Percentiles rank a stretch among this genome's conserved stretches.
Evolutionary conservation across 371 early-diverging fungal genomes (phyloP).

Genomic region (Syncephalastrum racemosum): DNA sequence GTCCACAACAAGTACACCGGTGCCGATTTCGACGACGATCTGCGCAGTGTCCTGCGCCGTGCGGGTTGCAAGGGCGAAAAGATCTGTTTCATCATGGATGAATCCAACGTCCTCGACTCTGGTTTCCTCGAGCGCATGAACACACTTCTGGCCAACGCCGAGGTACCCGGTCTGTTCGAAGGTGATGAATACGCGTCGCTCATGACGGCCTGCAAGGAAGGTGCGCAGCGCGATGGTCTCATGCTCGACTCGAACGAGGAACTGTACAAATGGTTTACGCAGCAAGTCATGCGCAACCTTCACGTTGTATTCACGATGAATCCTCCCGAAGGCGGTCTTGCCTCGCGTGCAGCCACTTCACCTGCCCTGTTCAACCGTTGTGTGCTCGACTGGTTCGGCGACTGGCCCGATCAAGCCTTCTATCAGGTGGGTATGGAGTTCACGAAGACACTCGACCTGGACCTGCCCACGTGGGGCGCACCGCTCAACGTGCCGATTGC

Average conservation of each 20-base stretch:
- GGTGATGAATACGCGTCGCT: conserved; percentile 96
- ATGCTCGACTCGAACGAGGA: conserved; percentile 95
- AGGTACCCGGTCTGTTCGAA: conserved; percentile 98
- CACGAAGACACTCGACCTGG: conserved; percentile 88
- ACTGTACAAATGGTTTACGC: conserved; percentile 96
- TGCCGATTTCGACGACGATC: conserved; percentile 97
- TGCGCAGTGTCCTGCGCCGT: conserved; percentile 87
- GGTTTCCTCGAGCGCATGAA: conserved; percentile 99
- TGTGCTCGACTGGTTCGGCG: conserved; percentile 99
- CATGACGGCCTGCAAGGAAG: conserved; percentile 95
- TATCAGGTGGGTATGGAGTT: conserved; percentile 97
- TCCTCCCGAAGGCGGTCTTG: conserved; percentile 94
- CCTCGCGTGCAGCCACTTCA: conserved; percentile 93
- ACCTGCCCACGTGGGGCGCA: conserved; percentile 67
- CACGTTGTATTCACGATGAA: conserved; percentile 99
- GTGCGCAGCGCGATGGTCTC: conserved; percentile 89
- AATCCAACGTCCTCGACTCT: conserved; percentile 94
- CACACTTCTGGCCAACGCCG: conserved; percentile 96
- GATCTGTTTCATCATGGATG: conserved; percentile 98
- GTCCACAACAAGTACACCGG: conserved; percentile 95
- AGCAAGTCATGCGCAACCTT: conserved; percentile 94
- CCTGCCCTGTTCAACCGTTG: conserved; percentile 99
- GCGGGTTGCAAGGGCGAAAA: conserved; percentile 97
- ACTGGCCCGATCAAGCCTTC: conserved; percentile 97
- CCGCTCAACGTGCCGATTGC: conserved; percentile 79